phyloP scores from a whole-genome alignment of 2,329 filamentous ascomycete species.

The Cryphonectria naterciae region DNA sequence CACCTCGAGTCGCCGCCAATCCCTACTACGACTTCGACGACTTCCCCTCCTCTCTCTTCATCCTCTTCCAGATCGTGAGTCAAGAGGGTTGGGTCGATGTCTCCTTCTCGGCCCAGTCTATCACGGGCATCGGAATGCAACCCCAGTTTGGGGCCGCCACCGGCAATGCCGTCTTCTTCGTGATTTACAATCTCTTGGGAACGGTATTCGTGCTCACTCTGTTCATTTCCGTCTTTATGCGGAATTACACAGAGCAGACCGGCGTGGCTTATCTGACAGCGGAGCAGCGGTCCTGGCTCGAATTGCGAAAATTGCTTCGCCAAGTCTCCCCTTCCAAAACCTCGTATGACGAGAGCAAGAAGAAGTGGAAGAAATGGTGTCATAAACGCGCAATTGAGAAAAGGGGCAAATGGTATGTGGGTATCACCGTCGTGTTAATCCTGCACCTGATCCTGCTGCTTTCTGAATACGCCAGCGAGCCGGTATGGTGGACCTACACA shows the following conservation, averaged over 20 bases:
- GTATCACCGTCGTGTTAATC: conserved; percentile 78
- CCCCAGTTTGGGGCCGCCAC: conserved; percentile 70
- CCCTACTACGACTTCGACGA: conserved; percentile 91
- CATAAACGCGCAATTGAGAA: conserved; percentile 94
- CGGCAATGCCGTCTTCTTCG: conserved; percentile 91
- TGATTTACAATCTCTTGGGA: conserved; percentile 93
- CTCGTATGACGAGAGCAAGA: conserved; percentile 76
- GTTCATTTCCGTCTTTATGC: conserved; percentile 99
- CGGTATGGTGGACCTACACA: conserved; percentile 67
- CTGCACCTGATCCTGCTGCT: conserved; percentile 83
- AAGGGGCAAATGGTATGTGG: conserved; percentile 86
- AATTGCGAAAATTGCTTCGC: conserved; percentile 85
- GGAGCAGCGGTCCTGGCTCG: conserved; percentile 95
- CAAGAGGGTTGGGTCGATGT: conserved; percentile 98
- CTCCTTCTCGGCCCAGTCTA: conserved; percentile 81
- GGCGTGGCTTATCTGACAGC: conserved; percentile 94
- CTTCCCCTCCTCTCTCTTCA: conserved; percentile 91
- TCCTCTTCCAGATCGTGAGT: conserved; percentile 97
- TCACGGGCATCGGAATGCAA: conserved; percentile 76
- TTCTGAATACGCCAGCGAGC: conserved; percentile 82
- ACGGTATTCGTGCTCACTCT: conserved; percentile 96
- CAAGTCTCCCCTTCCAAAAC: conserved; percentile 95
- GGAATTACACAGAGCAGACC: conserved; percentile 98
- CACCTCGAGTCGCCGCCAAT: conserved; percentile 80
- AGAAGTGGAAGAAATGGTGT: conserved; percentile 88